These are phyloP conservation scores for Sideroxylon spinosum DNA, from an alignment of 179 eudicot species.

Conservation along the genomic window DNA sequence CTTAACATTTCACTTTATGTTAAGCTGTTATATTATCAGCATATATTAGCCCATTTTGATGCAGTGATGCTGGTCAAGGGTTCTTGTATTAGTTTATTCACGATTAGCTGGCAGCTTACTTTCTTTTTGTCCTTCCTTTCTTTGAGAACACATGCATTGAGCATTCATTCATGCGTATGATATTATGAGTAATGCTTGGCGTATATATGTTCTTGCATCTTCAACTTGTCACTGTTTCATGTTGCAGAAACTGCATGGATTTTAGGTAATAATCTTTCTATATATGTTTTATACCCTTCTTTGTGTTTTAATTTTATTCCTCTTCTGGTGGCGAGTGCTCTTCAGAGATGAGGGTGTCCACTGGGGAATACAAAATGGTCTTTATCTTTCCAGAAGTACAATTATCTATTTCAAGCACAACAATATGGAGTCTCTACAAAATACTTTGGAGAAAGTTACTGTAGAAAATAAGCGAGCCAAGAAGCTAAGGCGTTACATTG, in stretches of 20 bases:
- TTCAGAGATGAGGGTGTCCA: conserved; percentile 94
- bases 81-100: neutral
- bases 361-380: conserved; percentile 98
- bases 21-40: neutral
- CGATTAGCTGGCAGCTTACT: neutral
- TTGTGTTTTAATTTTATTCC: neutral
- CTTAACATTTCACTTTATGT: neutral
- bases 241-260: neutral
- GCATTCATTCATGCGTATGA: neutral
- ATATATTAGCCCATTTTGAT: neutral
- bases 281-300: neutral
- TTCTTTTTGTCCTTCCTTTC: neutral
- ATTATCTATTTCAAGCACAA: conserved; percentile 87
- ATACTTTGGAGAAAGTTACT: conserved; percentile 63
- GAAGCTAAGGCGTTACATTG: conserved; percentile 87
- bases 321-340: neutral
- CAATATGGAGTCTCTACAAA: conserved; percentile 65
- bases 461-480: conserved; percentile 63
- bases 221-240: neutral
- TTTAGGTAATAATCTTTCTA: neutral
- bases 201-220: neutral
- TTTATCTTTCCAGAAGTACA: conserved; percentile 86
- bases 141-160: neutral
- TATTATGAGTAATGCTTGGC: neutral
- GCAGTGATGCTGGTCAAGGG: neutral